Evolutionary conservation across 805 yeast genomes (phyloP).

Genomic region (Saccharomycopsis vini): DNA sequence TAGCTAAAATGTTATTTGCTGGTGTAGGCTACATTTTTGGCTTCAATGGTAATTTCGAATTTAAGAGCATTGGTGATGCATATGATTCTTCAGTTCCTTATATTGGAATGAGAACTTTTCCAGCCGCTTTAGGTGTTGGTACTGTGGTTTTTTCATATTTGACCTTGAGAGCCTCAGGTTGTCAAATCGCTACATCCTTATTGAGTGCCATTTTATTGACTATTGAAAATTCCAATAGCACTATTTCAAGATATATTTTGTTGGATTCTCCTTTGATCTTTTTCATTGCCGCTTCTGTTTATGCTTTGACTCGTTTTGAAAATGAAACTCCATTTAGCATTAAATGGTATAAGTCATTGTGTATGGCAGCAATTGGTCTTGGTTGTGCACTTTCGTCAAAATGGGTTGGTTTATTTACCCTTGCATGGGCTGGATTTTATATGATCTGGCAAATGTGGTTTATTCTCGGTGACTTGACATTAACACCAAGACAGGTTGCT

Average conservation of each 20-base stretch:
- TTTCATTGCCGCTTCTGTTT: constrained; percentile 65
- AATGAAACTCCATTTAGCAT: constrained; percentile 50
- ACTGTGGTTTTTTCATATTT: constrained; percentile 58
- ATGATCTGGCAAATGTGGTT: constrained; percentile 63
- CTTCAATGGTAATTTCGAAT: constrained; percentile 60
- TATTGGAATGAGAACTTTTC: constrained; percentile 57
- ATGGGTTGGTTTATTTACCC: constrained; percentile 71
- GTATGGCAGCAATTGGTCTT: constrained; percentile 58
- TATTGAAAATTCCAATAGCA: constrained; percentile 55
- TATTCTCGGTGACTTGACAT: constrained; percentile 58
- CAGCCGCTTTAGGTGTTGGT: constrained; percentile 59
- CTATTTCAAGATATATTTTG: constrained; percentile 67
- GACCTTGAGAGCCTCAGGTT: constrained; percentile 65
- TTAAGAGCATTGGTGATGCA: constrained; percentile 54
- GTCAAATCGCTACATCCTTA: constrained; percentile 53
- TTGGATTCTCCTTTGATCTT: constrained; percentile 70
- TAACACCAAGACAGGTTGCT: constrained; percentile 34
- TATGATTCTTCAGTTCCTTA: constrained; percentile 56
- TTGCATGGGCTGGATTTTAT: constrained; percentile 65
- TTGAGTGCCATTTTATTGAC: constrained; percentile 47
- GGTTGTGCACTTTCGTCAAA: constrained; percentile 70
- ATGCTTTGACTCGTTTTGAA: constrained; percentile 58
- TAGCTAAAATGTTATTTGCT: constrained; percentile 69
- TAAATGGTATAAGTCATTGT: constrained; percentile 49
- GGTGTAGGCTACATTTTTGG: constrained; percentile 62